Evolutionary conservation across 2,329 filamentous ascomycete genomes (phyloP).

Genomic region (Grosmannia serpens): DNA sequence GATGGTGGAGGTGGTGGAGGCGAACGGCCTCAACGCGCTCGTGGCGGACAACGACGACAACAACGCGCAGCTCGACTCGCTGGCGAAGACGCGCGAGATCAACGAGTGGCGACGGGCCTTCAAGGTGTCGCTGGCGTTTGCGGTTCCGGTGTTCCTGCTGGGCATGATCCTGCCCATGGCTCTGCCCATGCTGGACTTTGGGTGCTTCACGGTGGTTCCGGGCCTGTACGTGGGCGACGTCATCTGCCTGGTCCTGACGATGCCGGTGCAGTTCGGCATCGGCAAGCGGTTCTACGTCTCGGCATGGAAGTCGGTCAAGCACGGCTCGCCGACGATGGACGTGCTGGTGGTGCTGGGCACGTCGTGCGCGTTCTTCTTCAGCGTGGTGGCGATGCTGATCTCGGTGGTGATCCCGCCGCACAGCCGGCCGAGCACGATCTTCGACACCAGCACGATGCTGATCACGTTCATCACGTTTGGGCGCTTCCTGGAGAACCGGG

Average conservation of each 20-base stretch:
- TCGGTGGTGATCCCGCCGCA: conserved; percentile 68
- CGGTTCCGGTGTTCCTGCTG: conserved; percentile 80
- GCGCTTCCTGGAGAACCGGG: conserved; percentile 83
- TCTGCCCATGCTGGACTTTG: conserved; percentile 65
- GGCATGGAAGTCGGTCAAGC: conserved; percentile 86
- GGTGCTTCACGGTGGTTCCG: conserved; percentile 50
- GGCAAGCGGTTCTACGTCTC: conserved; percentile 88
- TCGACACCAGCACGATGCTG: conserved; percentile 97
- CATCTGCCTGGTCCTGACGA: conserved; percentile 69
- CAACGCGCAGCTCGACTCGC: conserved; percentile 88
- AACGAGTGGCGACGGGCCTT: conserved; percentile 84
- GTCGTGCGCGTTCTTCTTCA: conserved; percentile 94
- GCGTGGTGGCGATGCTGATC: conserved; percentile 73
- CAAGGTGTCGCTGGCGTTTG: conserved; percentile 64
- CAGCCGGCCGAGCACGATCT: conserved; percentile 73
- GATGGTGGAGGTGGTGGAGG: conserved; percentile 73
- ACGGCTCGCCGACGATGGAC: conserved; percentile 93
- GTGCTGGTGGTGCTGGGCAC: conserved; percentile 90
- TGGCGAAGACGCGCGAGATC: conserved; percentile 94
- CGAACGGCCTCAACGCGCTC: conserved; percentile 76
- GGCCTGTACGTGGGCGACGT: conserved; percentile 85
- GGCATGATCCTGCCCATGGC: conserved; percentile 93
- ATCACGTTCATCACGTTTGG: conserved; percentile 91
- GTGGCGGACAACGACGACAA: conserved; percentile 90
- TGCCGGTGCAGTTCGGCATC: conserved; percentile 93